Conservation (phyloP, 176 grass and related monocot genomes). For the Lolium rigidum region DNA sequence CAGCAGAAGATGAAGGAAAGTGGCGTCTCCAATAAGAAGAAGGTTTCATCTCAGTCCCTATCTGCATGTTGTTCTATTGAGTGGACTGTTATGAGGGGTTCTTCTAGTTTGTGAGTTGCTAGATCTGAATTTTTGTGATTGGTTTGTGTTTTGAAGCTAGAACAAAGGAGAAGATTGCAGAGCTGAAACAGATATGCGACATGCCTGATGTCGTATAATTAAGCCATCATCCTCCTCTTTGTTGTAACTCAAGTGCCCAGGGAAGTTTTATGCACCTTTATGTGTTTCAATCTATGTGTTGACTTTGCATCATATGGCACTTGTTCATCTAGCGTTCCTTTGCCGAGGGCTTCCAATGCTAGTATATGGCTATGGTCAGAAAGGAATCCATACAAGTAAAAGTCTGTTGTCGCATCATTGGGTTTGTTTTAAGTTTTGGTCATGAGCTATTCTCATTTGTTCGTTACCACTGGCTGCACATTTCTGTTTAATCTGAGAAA, state of each 20-base stretch:
- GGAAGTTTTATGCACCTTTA: neutral
- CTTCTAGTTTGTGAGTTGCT: neutral
- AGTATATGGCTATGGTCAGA: neutral
- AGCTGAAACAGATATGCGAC: slow-evolving; percentile 82
- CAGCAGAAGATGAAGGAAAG: slow-evolving; percentile 87
- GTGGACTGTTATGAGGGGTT: neutral
- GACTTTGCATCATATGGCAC: neutral
- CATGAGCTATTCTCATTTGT: neutral
- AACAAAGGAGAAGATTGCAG: slow-evolving; percentile 89
- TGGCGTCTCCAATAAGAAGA: slow-evolving; percentile 70
- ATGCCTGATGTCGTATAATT: slow-evolving; percentile 92
- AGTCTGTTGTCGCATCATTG: too few relatives aligned
- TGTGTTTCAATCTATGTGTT: neutral
- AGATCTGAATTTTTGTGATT: neutral
- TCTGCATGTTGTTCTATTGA: neutral
- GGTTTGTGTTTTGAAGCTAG: slow-evolving; percentile 44
- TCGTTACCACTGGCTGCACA: neutral
- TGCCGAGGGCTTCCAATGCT: neutral
- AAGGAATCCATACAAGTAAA: neutral
- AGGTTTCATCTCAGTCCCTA: slow-evolving; percentile 41
- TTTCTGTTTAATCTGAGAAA: neutral
- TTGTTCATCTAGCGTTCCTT: neutral
- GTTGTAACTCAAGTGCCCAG: neutral
- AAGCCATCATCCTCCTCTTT: neutral
- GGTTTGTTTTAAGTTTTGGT: neutral